Evolutionary conservation across 179 eudicot species (phyloP), one percentile per base, ranked within the genome.

Genomic region (Amaranthus tricolor): DNA sequence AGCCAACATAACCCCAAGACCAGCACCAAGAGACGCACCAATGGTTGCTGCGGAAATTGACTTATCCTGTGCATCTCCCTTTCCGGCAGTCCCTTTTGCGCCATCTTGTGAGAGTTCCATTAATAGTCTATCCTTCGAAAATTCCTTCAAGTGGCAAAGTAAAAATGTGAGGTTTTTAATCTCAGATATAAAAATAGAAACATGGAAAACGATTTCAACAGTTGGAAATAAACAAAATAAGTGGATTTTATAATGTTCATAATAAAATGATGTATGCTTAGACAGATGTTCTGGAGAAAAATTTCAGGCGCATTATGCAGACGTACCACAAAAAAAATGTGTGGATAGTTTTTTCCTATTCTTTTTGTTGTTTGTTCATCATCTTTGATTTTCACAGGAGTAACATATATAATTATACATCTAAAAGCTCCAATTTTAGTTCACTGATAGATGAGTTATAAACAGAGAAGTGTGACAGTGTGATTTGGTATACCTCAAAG

Each of bases 21-120:
- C 98, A 31, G 98, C 98, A 64, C 98, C 98, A 55, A 94, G 75
- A 45, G 96, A 92, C 20, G 97, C 98, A 53, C 98, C 98, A 14
- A 94, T 83, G 4, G 97, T 88, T 19, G 98, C 97, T 58, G 96
- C 90, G 56, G 86, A 83, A 77, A 86, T 69, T 8, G 96, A 84
- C 72, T 90, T 94, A 68, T 86, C 93, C 78, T 62, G 82, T 15
- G 82, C 81, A 68, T 90, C 91, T 81, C 64, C 70, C 81, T 72
- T 83, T 62, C 82, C 82, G 71, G 77, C 74, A 56, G 77, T 80
- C 70, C 87, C 88, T 65, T 81, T 68, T 43, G 86, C 88, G 16
- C 78, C 85, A 63, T 84, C 89, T 59, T 80, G 86, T 67, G 85
- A 86, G 69, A 89, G 74, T 79, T 90, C 94, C 81, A 76, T 55